Base-by-base conservation (phyloP, 2,329 filamentous ascomycete genomes). In the Lachnellula hyalina region DNA sequence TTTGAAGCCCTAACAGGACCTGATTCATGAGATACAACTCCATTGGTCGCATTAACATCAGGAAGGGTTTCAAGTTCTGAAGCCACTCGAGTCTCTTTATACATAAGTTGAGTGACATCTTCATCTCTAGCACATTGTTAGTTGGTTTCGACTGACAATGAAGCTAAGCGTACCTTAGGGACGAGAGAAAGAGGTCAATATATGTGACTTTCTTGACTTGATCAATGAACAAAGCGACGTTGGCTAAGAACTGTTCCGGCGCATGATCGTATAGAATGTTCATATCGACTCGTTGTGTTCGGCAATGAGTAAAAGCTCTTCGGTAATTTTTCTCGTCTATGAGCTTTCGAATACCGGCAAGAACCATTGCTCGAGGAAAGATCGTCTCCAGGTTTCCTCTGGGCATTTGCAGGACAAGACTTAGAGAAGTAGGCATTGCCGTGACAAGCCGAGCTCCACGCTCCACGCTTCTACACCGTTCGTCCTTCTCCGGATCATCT, bases 341-440 rank as follows among this genome's bases (percentile, higher is more conserved):
- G 50, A 88, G 83, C 49, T 83, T 82, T 47, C 94, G 83, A 53
- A 99, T 95, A 25, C 91, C 92, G 2, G 91, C 90, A 48, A 99
- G 77, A 0, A 99, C 93, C 73, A 99, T 86, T 14, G 93, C 93
- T 56, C 94, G 82, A 15, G 94, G 94, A 67, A 86, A 97, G 49
- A 97, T 92, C 0, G 93, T 97, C 72, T 99, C 94, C 1, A 97
- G 75, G 63, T 99, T 99, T 19, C 94, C 94, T 65, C 94, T 82
- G 1, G 94, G 94, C 89, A 96, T 96, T 70, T 99, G 94, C 3
- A 99, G 76, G 0, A 96, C 83, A 8, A 99, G 77, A 51, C 85
- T 88, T 73, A 96, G 94, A 41, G 84, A 87, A 3, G 90, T 89
- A 1, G 94, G 93, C 71, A 96, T 92, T 28, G 91, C 90, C 0